Base-by-base conservation (phyloP, 305 asterid genomes). In the Ruellia speciosa region DNA sequence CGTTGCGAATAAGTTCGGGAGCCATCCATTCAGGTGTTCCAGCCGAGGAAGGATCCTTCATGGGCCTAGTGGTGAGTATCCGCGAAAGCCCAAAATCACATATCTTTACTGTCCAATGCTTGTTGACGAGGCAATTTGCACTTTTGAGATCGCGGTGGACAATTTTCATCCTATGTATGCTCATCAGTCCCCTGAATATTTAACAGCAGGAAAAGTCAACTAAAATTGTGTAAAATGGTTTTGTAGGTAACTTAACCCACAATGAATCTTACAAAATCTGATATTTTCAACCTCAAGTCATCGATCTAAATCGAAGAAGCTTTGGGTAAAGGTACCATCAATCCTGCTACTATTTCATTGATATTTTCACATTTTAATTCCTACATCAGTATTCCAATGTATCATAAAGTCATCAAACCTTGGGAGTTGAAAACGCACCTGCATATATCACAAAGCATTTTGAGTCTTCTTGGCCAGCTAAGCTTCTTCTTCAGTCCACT, bases 1-100 rank as follows among this genome's bases (percentile, higher is more conserved):
- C 95, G 8, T 82, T 92, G 24, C 97, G 94, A 54, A 92, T 88
- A 13, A 92, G 95, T 70, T 92, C 99, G 6, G 99, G 99, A 43
- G 99, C 99, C 99, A 92, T 88, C 99, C 99, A 88, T 65, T 92
- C 99, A 1, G 97, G 99, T 54, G 99, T 92, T 64, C 99, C 97
- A 33, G 99, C 97, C 14, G 95, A 78, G 60, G 87, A 77, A 60
- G 85, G 66, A 66, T 85, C 97, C 49, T 70, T 80, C 70, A 86
- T 70, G 35, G 85, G 75, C 54, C 77, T 66, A 55, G 84, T 77
- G 51, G 75, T 71, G 78, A 84, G 80, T 56, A 72, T 73, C 67
- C 95, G 79, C 0, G 97, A 88, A 55, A 92, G 97, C 66, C 99
- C 99, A 78, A 92, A 92, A 78, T 92, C 97, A 51, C 97, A 86